Percentiles rank a stretch among this genome's conserved stretches.
phyloP scores from a whole-genome alignment of 495 filamentous ascomycete genomes.

The Aspergillus cavernicola region DNA sequence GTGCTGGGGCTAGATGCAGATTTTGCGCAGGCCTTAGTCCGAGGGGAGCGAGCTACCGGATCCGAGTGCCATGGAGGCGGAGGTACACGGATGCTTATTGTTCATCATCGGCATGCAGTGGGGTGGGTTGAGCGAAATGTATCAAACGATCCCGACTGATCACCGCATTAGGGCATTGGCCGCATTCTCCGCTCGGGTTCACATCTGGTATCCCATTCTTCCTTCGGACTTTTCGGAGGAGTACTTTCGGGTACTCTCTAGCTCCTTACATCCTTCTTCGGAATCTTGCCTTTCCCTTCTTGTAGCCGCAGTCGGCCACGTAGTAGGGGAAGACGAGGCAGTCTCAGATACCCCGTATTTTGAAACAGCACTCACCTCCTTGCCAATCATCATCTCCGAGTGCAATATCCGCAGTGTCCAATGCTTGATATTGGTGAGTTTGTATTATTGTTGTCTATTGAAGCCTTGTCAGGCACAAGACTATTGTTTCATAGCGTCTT shows the following conservation, averaged over 20 bases:
- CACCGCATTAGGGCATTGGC: background rate
- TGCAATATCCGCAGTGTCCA: slow-evolving; percentile 3
- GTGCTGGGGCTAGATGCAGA: too few species aligned
- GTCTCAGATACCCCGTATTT: too few species aligned
- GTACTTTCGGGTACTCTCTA: slow-evolving; percentile 1
- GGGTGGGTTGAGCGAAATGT: too few species aligned
- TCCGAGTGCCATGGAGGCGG: too few species aligned
- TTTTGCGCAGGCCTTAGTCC: too few species aligned
- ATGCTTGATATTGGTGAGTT: slow-evolving; percentile 2
- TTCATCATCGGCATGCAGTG: too few species aligned
- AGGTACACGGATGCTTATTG: too few species aligned
- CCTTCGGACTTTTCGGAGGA: background rate
- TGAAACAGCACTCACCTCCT: slow-evolving; percentile 1
- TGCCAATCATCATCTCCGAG: slow-evolving; percentile 4
- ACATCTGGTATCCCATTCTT: slow-evolving; percentile 9
- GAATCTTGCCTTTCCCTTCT: slow-evolving; percentile 4
- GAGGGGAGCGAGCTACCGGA: too few species aligned
- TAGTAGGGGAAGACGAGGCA: slow-evolving; percentile 1
- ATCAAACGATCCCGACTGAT: too few species aligned
- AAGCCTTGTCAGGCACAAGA: slow-evolving; percentile 13
- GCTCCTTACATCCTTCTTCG: background rate
- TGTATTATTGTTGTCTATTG: slow-evolving; percentile 8
- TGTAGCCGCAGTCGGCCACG: slow-evolving; percentile 4
- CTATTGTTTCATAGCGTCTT: slow-evolving; percentile 10
- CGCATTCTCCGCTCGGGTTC: slow-evolving; percentile 1